Conservation (phyloP, 192 early-diverging fungal genomes). For the Bifiguratus adelaidae region DNA sequence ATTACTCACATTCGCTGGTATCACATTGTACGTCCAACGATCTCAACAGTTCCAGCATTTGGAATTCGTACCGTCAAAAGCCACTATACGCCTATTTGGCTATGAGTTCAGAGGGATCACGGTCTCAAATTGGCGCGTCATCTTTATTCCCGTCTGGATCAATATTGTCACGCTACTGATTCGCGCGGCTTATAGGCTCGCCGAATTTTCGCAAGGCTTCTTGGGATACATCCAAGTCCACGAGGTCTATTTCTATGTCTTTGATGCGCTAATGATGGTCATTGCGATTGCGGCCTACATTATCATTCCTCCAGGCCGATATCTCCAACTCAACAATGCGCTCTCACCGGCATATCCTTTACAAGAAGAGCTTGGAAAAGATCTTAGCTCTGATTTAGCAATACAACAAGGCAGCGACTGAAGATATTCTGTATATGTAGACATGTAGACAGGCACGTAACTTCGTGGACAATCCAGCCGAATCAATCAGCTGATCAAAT, state of each 20-base stretch:
- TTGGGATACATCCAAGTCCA: constrained; percentile 23
- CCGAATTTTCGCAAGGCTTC: constrained; percentile 29
- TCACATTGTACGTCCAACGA: constrained; percentile 14
- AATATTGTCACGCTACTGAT: constrained; percentile 26
- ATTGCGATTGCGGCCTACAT: constrained; percentile 27
- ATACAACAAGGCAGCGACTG: too few relatives aligned
- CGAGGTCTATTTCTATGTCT: constrained; percentile 36
- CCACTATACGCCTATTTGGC: too few relatives aligned
- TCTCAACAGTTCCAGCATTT: too few relatives aligned
- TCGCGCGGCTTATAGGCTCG: constrained; percentile 31
- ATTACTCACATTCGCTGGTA: constrained; percentile 25
- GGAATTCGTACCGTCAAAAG: too few relatives aligned
- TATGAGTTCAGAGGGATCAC: too few relatives aligned
- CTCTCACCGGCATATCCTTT: constrained; percentile 9
- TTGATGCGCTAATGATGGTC: constrained; percentile 32
- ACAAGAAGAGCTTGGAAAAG: too few relatives aligned
- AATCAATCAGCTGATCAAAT: too few relatives aligned
- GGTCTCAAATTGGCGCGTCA: constrained; percentile 16
- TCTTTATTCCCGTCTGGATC: constrained; percentile 10
- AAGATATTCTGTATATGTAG: too few relatives aligned
- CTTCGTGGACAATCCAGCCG: too few relatives aligned
- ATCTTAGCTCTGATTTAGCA: too few relatives aligned
- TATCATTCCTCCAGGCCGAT: constrained; percentile 3
- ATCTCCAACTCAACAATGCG: background rate
- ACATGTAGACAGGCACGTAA: too few relatives aligned